phyloP scores from a whole-genome alignment of 75 land plant genomes.

The Azolla pinnata region DNA sequence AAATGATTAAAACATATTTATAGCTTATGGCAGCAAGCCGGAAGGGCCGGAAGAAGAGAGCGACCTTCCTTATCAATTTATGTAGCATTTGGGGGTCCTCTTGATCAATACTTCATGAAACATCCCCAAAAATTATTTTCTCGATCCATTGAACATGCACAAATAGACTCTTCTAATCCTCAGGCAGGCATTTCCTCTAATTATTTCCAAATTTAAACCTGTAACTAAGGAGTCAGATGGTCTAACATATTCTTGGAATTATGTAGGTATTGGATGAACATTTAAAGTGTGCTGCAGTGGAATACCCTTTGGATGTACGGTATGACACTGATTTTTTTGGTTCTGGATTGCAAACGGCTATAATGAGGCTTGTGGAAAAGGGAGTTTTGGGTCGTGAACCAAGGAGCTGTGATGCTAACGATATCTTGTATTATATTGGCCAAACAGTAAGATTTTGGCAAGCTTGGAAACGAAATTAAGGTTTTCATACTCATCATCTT shows the following conservation, averaged over 20 bases:
- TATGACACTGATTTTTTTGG: slow-evolving; percentile 84
- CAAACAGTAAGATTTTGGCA: too few relatives aligned
- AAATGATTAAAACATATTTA: neutral
- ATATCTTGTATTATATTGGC: slow-evolving; percentile 78
- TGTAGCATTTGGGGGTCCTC: slow-evolving; percentile 93
- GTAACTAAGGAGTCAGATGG: neutral
- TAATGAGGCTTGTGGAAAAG: slow-evolving; percentile 41
- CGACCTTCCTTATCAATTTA: slow-evolving; percentile 77
- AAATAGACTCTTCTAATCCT: slow-evolving; percentile 68
- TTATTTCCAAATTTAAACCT: neutral
- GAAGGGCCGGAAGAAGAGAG: slow-evolving; percentile 88
- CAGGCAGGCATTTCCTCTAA: slow-evolving; percentile 35
- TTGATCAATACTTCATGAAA: slow-evolving; percentile 96
- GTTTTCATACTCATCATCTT: too few relatives aligned
- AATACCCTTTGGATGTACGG: slow-evolving; percentile 54
- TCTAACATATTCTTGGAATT: neutral
- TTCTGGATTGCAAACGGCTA: slow-evolving; percentile 45
- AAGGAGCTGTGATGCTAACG: slow-evolving; percentile 23
- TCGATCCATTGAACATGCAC: slow-evolving; percentile 75
- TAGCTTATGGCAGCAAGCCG: slow-evolving; percentile 99
- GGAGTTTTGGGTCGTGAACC: slow-evolving; percentile 49
- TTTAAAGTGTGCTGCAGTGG: slow-evolving; percentile 76
- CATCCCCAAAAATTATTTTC: slow-evolving; percentile 67
- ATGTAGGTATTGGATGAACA: slow-evolving; percentile 83
- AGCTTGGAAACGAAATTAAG: too few relatives aligned